Evolutionary conservation across 1,284 basidiomycete species (phyloP).

Genomic region (Rhodotorula sp.): DNA sequence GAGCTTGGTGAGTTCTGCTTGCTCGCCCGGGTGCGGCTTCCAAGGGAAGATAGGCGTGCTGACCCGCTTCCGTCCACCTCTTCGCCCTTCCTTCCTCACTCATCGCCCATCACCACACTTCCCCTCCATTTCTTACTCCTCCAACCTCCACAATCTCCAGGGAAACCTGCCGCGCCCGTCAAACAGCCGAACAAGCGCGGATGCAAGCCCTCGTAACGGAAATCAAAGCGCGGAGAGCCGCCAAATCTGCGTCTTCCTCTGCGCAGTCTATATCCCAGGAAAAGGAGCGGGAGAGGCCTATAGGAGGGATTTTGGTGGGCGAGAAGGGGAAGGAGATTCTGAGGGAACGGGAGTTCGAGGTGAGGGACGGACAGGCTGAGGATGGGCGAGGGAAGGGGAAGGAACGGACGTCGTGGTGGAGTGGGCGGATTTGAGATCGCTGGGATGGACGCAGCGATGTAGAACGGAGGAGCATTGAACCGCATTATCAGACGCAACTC

Average conservation of each 20-base stretch:
- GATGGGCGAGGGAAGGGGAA: neutral
- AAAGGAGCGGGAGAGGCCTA: neutral
- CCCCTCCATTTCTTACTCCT: neutral
- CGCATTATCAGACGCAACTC: neutral
- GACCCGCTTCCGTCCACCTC: neutral
- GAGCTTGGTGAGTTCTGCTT: constrained; percentile 31
- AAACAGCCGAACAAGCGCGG: constrained; percentile 33
- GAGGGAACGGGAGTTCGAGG: constrained; percentile 3
- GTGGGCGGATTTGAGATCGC: neutral
- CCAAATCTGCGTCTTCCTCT: constrained; percentile 7
- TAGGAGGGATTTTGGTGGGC: constrained; percentile 29
- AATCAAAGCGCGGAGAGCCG: constrained; percentile 26
- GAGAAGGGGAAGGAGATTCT: constrained; percentile 22
- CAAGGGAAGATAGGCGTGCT: neutral
- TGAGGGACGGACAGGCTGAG: neutral
- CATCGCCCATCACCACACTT: neutral
- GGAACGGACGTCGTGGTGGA: constrained; percentile 1
- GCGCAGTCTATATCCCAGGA: too few relatives aligned
- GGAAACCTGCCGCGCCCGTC: constrained; percentile 37
- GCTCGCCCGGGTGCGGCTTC: neutral
- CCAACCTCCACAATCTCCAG: constrained; percentile 2
- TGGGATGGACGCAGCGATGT: too few relatives aligned
- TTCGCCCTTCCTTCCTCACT: neutral
- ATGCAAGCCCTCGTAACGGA: constrained; percentile 36
- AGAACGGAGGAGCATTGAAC: neutral